Percentiles rank a stretch among this genome's conserved stretches.
These are phyloP conservation scores for Sutorius eximius DNA, from an alignment of 1,284 basidiomycete species.

Conservation along the genomic window DNA sequence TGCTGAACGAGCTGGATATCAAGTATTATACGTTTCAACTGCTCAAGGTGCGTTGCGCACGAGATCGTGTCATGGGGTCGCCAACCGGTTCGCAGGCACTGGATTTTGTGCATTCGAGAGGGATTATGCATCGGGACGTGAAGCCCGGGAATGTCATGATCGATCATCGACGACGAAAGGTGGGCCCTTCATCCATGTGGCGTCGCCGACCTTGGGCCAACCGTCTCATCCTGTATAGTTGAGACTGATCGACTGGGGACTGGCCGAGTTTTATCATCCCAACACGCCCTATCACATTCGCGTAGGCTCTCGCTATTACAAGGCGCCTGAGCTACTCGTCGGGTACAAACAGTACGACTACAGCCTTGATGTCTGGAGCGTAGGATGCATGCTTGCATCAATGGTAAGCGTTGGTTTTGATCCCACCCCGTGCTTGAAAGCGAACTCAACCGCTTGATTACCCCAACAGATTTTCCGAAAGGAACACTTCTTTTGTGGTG, in stretches of 20 bases:
- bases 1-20: slow-evolving; percentile 78
- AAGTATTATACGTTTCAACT: slow-evolving; percentile 86
- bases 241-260: slow-evolving; percentile 88
- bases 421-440: neutral
- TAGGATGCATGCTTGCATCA: slow-evolving; percentile 87
- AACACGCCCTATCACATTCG: slow-evolving; percentile 85
- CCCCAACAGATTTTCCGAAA: slow-evolving; percentile 72
- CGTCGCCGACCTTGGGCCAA: neutral
- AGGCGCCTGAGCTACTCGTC: slow-evolving; percentile 85
- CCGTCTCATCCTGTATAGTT: slow-evolving; percentile 45
- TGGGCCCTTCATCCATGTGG: slow-evolving; percentile 32
- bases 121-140: slow-evolving; percentile 90
- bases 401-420: slow-evolving; percentile 56
- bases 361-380: slow-evolving; percentile 83
- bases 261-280: slow-evolving; percentile 91
- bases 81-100: slow-evolving; percentile 53
- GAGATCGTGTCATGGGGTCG: neutral
- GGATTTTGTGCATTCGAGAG: slow-evolving; percentile 86
- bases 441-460: slow-evolving; percentile 17
- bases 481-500: slow-evolving; percentile 89
- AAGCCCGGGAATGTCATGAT: slow-evolving; percentile 94
- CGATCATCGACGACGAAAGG: slow-evolving; percentile 77
- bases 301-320: slow-evolving; percentile 89
- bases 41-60: slow-evolving; percentile 55
- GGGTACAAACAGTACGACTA: slow-evolving; percentile 88